These are phyloP conservation scores for Fusarium sp. DNA, from an alignment of 2,329 filamentous ascomycete species.

Conservation along the genomic window DNA sequence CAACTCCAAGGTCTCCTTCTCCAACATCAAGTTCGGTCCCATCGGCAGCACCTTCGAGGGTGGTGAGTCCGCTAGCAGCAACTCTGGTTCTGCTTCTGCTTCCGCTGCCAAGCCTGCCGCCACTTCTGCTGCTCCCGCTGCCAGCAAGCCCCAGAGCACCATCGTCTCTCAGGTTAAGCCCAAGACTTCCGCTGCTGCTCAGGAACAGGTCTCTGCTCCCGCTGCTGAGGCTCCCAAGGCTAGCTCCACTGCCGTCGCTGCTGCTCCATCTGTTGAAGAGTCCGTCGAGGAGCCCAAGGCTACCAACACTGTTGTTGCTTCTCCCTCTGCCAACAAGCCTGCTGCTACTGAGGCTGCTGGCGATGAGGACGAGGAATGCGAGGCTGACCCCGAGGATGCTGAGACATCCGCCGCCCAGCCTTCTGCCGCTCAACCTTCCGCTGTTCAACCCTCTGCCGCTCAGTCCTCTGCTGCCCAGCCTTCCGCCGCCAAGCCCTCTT, in stretches of 20 bases:
- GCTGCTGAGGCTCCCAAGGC: constrained; percentile 5
- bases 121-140: constrained; percentile 2
- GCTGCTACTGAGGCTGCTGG: neutral
- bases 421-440: neutral
- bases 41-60: constrained; percentile 66
- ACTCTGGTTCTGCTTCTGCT: neutral
- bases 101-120: constrained; percentile 11
- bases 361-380: constrained; percentile 13
- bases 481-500: neutral
- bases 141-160: constrained; percentile 20
- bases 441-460: neutral
- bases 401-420: neutral
- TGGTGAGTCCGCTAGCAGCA: constrained; percentile 17
- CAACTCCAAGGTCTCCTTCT: constrained; percentile 68
- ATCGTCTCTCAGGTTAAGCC: constrained; percentile 15
- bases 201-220: constrained; percentile 1
- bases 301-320: neutral
- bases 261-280: constrained; percentile 1
- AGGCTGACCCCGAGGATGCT: constrained; percentile 17
- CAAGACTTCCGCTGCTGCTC: constrained; percentile 5
- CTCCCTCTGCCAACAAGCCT: constrained; percentile 13
- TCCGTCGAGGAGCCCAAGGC: neutral
- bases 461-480: neutral
- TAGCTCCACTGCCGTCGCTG: constrained; percentile 1
- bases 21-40: constrained; percentile 71